Conservation (phyloP, 2,329 filamentous ascomycete species). For the Ceratocystis smalleyi region DNA sequence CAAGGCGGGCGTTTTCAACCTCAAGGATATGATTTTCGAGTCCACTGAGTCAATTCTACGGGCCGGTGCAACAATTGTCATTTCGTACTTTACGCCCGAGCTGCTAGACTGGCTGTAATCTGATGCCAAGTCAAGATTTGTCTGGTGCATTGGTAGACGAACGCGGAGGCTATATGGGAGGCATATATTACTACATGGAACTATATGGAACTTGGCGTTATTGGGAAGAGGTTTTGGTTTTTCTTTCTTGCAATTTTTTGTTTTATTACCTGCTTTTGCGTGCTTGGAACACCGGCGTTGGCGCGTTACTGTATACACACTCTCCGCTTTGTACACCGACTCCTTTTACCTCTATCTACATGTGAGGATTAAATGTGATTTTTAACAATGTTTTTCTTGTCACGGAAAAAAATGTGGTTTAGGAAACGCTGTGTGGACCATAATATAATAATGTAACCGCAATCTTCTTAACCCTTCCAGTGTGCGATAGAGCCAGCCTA, state of each 20-base stretch:
- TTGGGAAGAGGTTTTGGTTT: background rate
- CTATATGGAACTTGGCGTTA: background rate
- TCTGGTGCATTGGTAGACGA: background rate
- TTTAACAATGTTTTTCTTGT: background rate
- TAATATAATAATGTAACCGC: background rate
- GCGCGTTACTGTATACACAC: background rate
- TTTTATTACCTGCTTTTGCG: background rate
- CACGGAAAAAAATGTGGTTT: too few relatives aligned
- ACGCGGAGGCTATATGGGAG: background rate
- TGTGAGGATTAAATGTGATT: background rate
- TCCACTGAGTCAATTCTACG: constrained; percentile 83
- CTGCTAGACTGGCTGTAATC: constrained; percentile 50
- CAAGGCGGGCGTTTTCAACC: constrained; percentile 89
- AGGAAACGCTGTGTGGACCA: too few relatives aligned
- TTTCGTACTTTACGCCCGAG: constrained; percentile 86
- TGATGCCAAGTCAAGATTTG: constrained; percentile 21
- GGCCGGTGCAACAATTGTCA: constrained; percentile 81
- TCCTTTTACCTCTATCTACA: background rate
- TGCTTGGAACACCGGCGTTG: constrained; percentile 10
- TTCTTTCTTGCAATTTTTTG: constrained; percentile 1
- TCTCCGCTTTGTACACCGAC: background rate
- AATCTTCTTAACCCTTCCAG: background rate
- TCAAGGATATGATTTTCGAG: constrained; percentile 90
- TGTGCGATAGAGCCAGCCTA: too few relatives aligned
- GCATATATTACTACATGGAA: background rate